Evolutionary conservation across 2,329 filamentous ascomycete genomes (phyloP).

Genomic region (Pyrenophora teres): DNA sequence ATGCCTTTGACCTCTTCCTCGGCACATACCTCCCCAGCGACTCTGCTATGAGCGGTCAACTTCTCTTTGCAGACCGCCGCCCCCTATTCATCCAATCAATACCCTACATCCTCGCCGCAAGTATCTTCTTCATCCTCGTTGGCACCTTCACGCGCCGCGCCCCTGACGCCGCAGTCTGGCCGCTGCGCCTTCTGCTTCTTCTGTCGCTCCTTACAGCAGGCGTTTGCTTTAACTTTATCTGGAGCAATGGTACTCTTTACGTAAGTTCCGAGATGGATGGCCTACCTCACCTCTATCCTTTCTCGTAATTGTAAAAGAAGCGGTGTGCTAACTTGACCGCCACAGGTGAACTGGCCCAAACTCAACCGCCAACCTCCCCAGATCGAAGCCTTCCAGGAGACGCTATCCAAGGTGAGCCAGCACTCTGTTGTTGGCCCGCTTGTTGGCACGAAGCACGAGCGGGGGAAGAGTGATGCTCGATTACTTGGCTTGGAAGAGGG

Average conservation of each 20-base stretch:
- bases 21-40: conserved; percentile 80
- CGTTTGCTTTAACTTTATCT: conserved; percentile 78
- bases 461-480: conserved; percentile 80
- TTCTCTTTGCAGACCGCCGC: conserved; percentile 81
- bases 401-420: conserved; percentile 79
- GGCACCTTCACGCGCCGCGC: conserved; percentile 72
- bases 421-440: conserved; percentile 80
- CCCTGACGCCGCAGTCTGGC: conserved; percentile 76
- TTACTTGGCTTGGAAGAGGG: conserved; percentile 91
- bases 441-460: conserved; percentile 69
- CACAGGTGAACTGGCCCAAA: conserved; percentile 95
- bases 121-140: conserved; percentile 79
- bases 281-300: not conserved
- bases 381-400: conserved; percentile 85
- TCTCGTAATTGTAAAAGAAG: too few species aligned
- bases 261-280: conserved; percentile 62
- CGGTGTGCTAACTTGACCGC: not conserved
- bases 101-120: conserved; percentile 86
- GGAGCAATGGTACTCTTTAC: conserved; percentile 86
- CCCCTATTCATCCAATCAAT: conserved; percentile 91
- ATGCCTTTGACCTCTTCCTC: conserved; percentile 93
- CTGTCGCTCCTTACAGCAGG: conserved; percentile 73
- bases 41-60: conserved; percentile 69
- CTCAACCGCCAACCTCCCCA: conserved; percentile 87
- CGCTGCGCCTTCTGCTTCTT: conserved; percentile 79